Evolutionary conservation across 345 rosid genomes (phyloP), one percentile per base, ranked within the genome.

Genomic region (Trapa bicornis): DNA sequence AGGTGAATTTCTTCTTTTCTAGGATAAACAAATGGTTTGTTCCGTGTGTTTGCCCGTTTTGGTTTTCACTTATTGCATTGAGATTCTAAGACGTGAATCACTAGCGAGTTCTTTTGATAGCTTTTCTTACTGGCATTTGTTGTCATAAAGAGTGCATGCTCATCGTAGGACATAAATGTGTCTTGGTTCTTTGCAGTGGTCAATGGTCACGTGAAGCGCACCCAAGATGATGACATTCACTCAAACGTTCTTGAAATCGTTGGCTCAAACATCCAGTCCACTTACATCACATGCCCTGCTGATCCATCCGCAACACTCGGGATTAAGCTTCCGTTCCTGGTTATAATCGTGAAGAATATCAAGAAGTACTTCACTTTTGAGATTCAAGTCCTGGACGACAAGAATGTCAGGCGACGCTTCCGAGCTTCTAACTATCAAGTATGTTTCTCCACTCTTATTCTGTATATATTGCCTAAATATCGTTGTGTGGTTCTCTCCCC

Each of bases 381-480:
- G 86, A 87, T 94, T 78, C 99, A 94, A 71, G 83, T 94, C 72
- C 80, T 94, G 70, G 99, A 94, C 64, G 99, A 94, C 76, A 94
- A 94, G 93, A 94, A 89, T 58, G 97, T 94, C 53, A 83, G 99
- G 66, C 75, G 99, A 41, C 96, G 99, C 66, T 94, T 94, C 73
- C 88, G 97, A 37, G 89, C 99, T 86, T 94, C 99, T 82, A 94
- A 91, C 77, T 94, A 86, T 77, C 99, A 94, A 86, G 99, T 94
- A 72, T 85, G 99, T 86, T 77, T 78, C 86, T 86, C 77, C 78
- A 75, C 79, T 85, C 82, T 64, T 76, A 70, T 75, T 43, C 45
- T 4, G 36, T 52, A 14, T 3, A 41, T 61, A 65, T 66, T 62
- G 58, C 69, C 14, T 39, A 32, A 7, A 16, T 65, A 16, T 29